A percentile compares a stretch with the other conserved stretches of the same genome.
phyloP scores from a whole-genome alignment of 768 basidiomycete species.

The Suillus bovinus region DNA sequence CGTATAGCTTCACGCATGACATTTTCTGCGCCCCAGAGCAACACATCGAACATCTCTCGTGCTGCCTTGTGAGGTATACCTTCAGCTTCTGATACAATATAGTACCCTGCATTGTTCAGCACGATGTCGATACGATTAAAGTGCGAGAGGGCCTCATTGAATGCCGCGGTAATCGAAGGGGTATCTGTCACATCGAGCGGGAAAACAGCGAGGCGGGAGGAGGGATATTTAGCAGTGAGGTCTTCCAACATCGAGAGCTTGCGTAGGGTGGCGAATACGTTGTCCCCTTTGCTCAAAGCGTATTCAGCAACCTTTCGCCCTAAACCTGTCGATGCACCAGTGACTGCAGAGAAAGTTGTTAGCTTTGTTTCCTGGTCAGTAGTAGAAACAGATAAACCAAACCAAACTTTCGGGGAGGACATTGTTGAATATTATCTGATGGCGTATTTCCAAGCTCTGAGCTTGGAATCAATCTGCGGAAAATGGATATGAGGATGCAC shows the following conservation, averaged over 20 bases:
- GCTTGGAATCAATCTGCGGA: not conserved
- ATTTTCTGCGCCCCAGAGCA: conserved; percentile 34
- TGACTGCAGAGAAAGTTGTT: conserved; percentile 30
- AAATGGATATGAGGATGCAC: not conserved
- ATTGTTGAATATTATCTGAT: conserved; percentile 10
- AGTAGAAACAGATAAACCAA: conserved; percentile 14
- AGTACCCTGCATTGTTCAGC: conserved; percentile 43
- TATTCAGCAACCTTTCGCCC: conserved; percentile 36
- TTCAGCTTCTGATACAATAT: conserved; percentile 59
- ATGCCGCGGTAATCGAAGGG: conserved; percentile 36
- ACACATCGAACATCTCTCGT: conserved; percentile 51
- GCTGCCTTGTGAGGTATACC: conserved; percentile 80
- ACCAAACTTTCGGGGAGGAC: conserved; percentile 22
- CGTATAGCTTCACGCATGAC: conserved; percentile 35
- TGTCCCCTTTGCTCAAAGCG: conserved; percentile 41
- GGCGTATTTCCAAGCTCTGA: not conserved
- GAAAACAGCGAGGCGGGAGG: conserved; percentile 38
- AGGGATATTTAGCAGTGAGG: conserved; percentile 30
- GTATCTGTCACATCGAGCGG: conserved; percentile 41
- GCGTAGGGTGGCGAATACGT: conserved; percentile 46
- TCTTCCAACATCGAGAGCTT: conserved; percentile 36
- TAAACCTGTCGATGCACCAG: conserved; percentile 42
- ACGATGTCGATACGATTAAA: conserved; percentile 48
- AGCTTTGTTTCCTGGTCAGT: not conserved
- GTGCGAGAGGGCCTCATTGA: conserved; percentile 30